Base-by-base conservation (phyloP, 352 stramenopile genomes). In the Phytophthora colocasiae region DNA sequence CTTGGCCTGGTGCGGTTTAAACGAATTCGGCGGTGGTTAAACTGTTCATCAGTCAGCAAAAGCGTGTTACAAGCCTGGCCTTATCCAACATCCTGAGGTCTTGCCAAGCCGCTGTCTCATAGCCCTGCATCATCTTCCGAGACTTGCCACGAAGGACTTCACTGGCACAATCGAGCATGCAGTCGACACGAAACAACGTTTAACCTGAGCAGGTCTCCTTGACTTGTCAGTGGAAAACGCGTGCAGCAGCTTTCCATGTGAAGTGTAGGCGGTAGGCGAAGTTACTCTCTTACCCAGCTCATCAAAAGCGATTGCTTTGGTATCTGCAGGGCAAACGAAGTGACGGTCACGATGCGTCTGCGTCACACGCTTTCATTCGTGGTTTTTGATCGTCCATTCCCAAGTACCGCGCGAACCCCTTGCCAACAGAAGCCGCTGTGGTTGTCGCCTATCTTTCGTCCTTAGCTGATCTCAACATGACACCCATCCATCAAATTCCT, bases 401-500 rank as follows among this genome's bases (percentile, higher is more conserved):
- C 51, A 58, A 29, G 5, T 17, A 6, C 15, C 24, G 40, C 27
- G 6, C 27, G 27, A 31, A 4, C 27, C 27, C 4, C 27, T 31
- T 31, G 27, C 27, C 4, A 31, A 7, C n/a, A 6, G 34, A 45
- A 32, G 7, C 7, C 31, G 1, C 8, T 36, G 8, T 34, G 31
- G 31, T 36, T 36, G 31, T 36, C 31, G 9, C 31, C 31, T 14
- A 36, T 36, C 19, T 19, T 19, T 19, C 19, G 27, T 31, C 31
- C 31, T 36, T 9, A 2, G 3, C 31, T 10, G 34, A 34, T 55
- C 50, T 62, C 60, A 32, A 67, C 59, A 50, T 43, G 59, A 62
- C 59, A 50, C 24, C 31, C 52, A 68, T 63, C 60, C 60, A 68
- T 63, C 27, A 63, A 68, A 15, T 48, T 53, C 32, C 43, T 63